These are phyloP conservation scores for Ochetophila trinervis DNA, from an alignment of 306 rosid species.

Conservation along the genomic window DNA sequence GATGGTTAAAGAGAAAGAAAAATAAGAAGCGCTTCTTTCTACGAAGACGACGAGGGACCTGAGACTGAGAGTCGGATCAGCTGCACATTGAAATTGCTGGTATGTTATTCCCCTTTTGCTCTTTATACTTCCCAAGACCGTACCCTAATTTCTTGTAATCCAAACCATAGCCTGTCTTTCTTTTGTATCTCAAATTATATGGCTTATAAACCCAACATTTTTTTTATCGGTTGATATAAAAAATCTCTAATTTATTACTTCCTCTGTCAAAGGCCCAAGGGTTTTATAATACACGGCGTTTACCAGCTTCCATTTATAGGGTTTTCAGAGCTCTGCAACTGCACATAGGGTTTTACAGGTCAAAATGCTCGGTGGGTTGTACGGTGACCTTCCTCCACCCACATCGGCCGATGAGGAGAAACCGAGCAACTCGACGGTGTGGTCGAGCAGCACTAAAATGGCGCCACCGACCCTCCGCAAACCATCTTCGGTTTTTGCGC, in stretches of 20 bases:
- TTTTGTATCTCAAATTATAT: no score
- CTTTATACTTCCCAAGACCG: no score
- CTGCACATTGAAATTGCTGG: no score
- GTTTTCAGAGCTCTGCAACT: slow-evolving; percentile 8
- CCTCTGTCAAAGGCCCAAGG: neutral
- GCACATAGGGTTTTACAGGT: neutral
- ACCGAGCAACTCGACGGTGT: slow-evolving; percentile 67
- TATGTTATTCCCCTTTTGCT: no score
- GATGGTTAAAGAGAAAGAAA: no score
- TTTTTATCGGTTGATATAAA: no score
- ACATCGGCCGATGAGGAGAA: slow-evolving; percentile 91
- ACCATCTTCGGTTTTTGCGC: slow-evolving; percentile 60
- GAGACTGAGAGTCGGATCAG: no score
- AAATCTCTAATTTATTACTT: neutral
- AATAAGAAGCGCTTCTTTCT: no score
- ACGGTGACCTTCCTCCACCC: slow-evolving; percentile 97
- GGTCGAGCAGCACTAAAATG: slow-evolving; percentile 94
- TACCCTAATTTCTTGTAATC: no score
- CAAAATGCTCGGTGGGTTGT: slow-evolving; percentile 83
- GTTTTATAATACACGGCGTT: neutral
- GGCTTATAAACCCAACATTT: no score
- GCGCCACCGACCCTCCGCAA: slow-evolving; percentile 95
- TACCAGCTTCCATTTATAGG: slow-evolving; percentile 9
- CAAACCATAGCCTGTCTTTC: no score
- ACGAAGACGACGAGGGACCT: no score